Conservation (phyloP, 768 basidiomycete genomes). For the Collybiopsis luxurians region DNA sequence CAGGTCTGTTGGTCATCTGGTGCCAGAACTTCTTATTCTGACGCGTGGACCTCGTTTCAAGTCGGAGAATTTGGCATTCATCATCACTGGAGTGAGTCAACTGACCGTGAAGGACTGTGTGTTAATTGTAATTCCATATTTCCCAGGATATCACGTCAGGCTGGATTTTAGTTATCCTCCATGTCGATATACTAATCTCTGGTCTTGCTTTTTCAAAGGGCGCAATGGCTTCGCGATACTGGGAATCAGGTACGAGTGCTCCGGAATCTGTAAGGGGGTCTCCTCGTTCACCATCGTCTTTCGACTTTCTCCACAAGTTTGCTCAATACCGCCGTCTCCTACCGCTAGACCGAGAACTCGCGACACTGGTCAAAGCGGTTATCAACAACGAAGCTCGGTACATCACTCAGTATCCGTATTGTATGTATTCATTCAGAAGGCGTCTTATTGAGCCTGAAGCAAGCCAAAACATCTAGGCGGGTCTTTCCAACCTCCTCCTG, state of each 20-base stretch:
- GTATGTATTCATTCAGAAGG: conserved; percentile 26
- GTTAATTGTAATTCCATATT: not conserved
- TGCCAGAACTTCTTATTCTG: not conserved
- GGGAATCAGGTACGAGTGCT: conserved; percentile 59
- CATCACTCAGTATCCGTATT: conserved; percentile 72
- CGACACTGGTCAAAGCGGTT: conserved; percentile 71
- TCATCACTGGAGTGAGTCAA: conserved; percentile 67
- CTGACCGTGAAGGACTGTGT: not conserved
- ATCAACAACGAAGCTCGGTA: conserved; percentile 80
- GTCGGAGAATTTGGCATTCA: conserved; percentile 72
- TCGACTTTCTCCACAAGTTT: conserved; percentile 60
- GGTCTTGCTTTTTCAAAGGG: conserved; percentile 31
- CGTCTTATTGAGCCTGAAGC: not conserved
- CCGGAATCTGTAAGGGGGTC: not conserved
- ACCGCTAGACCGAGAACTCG: conserved; percentile 52
- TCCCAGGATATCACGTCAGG: conserved; percentile 71
- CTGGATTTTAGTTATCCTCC: not conserved
- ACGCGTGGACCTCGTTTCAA: conserved; percentile 15
- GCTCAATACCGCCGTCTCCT: conserved; percentile 66
- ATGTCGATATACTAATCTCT: too few species aligned
- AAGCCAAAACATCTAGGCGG: conserved; percentile 37
- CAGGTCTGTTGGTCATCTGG: conserved; percentile 32
- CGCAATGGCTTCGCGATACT: conserved; percentile 83
- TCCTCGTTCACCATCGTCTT: too few species aligned
- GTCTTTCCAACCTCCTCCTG: conserved; percentile 77